Conservation (phyloP, 768 basidiomycete species). For the Epithele typhae region DNA sequence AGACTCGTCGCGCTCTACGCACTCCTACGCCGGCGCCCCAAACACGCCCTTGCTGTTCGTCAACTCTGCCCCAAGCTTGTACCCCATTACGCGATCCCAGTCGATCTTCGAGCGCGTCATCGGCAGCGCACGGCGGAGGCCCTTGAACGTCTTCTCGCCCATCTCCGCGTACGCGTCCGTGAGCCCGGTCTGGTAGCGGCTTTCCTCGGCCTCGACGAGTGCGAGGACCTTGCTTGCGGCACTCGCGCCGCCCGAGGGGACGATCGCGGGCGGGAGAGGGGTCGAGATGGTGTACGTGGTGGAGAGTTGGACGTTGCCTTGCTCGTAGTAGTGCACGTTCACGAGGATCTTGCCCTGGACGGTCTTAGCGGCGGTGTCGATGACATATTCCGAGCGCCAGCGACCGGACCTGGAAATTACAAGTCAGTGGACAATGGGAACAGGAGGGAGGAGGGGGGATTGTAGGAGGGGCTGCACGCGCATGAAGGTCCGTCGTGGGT, state of each 20-base stretch:
- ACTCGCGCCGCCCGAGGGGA: conserved; percentile 44
- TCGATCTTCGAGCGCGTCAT: conserved; percentile 92
- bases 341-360: conserved; percentile 73
- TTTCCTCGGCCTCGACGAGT: conserved; percentile 76
- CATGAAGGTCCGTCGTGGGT: too few relatives aligned
- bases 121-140: conserved; percentile 84
- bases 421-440: neutral
- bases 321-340: conserved; percentile 96
- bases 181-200: conserved; percentile 72
- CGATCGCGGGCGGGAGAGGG: conserved; percentile 54
- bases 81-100: conserved; percentile 82
- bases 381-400: conserved; percentile 85
- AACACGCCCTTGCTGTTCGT: conserved; percentile 61
- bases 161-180: conserved; percentile 84
- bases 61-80: conserved; percentile 76
- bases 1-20: too few relatives aligned
- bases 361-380: conserved; percentile 60
- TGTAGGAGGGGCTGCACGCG: neutral
- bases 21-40: conserved; percentile 20
- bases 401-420: conserved; percentile 71
- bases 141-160: conserved; percentile 92
- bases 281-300: conserved; percentile 69
- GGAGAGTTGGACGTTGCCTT: conserved; percentile 92
- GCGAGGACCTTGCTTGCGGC: conserved; percentile 74
- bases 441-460: neutral